phyloP scores from a whole-genome alignment of 2,329 filamentous ascomycete species.

The Exophiala viscosa region DNA sequence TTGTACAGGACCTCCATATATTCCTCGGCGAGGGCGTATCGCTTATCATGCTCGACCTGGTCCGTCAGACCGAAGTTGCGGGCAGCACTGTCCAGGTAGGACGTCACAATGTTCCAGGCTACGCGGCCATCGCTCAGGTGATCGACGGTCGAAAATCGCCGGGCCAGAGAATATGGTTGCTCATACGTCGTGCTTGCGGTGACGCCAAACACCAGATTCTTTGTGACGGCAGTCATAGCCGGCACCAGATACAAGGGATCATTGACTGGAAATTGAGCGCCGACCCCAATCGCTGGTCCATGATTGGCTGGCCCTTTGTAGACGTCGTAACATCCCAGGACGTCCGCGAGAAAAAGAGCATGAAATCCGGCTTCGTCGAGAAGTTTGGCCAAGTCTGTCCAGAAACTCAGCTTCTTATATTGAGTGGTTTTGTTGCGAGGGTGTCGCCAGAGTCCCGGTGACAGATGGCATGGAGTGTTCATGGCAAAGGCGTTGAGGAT shows the following conservation, averaged over 20 bases:
- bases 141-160: constrained; percentile 63
- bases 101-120: constrained; percentile 52
- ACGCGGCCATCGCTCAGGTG: constrained; percentile 62
- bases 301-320: constrained; percentile 43
- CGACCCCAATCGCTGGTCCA: constrained; percentile 38
- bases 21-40: constrained; percentile 48
- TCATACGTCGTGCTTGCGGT: constrained; percentile 67
- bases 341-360: constrained; percentile 51
- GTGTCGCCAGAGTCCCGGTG: constrained; percentile 41
- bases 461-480: constrained; percentile 46
- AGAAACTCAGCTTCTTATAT: constrained; percentile 45
- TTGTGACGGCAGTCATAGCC: constrained; percentile 47
- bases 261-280: constrained; percentile 44
- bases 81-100: constrained; percentile 47
- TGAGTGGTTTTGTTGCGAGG: constrained; percentile 36
- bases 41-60: constrained; percentile 49
- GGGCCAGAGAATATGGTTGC: constrained; percentile 63
- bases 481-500: constrained; percentile 50
- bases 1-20: constrained; percentile 47
- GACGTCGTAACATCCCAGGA: constrained; percentile 32
- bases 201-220: constrained; percentile 58
- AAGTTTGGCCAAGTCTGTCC: constrained; percentile 47
- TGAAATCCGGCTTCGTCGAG: constrained; percentile 50
- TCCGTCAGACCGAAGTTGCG: constrained; percentile 45
- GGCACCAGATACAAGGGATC: constrained; percentile 58